Evolutionary conservation across 495 filamentous ascomycete genomes (phyloP), one percentile per base, ranked within the genome.

Genomic region (Durotheca rogersii): DNA sequence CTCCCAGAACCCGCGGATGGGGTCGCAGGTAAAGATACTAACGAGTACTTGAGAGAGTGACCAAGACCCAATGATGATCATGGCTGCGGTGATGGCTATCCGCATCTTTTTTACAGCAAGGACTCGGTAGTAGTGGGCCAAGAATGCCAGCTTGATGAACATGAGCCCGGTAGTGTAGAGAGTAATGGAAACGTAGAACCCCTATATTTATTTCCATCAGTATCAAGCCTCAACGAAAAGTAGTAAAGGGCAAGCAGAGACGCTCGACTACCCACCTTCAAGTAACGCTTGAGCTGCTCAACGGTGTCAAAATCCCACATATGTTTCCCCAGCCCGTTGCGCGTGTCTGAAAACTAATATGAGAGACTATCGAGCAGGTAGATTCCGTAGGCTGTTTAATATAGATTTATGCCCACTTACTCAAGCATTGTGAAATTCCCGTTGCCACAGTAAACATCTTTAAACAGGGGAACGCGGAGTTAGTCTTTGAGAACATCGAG

Each of bases 111-210:
- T 53, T 3, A 57, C 58, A 15, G 53, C 54, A 15, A 76, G 56
- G 18, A 74, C 63, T 7, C 72, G 70, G 42, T 69, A 68, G 52
- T 76, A 76, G 18, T 71, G 66, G 4, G 68, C 51, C 23, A 76
- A 61, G 53, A 76, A 70, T 15, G 71, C 63, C 42, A 71, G 29
- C 44, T 76, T 76, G 43, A 62, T 66, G 12, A 69, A 64, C 37
- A 69, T 61, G n/a, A 74, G 54, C 1, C 65, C 67, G 11, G 49
- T 55, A 37, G 70, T 72, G 47, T 76, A 76, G 3, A 72, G 58
- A n/a, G 69, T 62, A 7, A 75, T 74, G 15, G 68, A 73, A 38
- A 66, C 52, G 46, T 72, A 75, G 41, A 73, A 74, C 1, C 57
- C 58, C 68, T 71, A 32, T n/a, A 19, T 9, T 39, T 31, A 45